Percentiles rank a stretch among this genome's conserved stretches.
Evolutionary conservation across 2,329 filamentous ascomycete genomes (phyloP).

Genomic region (Acrodontium crateriforme): DNA sequence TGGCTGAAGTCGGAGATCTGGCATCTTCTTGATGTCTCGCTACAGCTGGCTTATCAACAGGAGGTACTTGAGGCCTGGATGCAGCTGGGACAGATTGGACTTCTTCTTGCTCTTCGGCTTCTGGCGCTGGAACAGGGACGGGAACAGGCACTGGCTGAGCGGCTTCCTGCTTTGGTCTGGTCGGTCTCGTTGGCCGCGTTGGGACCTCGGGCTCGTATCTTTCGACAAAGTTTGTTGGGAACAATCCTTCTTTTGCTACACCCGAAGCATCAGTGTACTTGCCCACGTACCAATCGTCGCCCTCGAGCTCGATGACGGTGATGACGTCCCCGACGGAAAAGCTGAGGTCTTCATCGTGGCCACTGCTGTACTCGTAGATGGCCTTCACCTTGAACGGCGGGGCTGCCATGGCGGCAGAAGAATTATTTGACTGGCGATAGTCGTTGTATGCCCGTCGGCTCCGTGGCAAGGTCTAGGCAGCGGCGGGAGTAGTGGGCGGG

Average conservation of each 20-base stretch:
- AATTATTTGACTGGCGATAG: neutral
- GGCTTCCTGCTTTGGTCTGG: slow-evolving; percentile 52
- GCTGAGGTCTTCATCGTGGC: slow-evolving; percentile 86
- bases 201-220: slow-evolving; percentile 85
- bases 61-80: slow-evolving; percentile 25
- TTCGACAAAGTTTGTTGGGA: slow-evolving; percentile 95
- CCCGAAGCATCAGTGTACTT: slow-evolving; percentile 71
- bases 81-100: slow-evolving; percentile 17
- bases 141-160: slow-evolving; percentile 15
- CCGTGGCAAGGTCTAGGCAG: no score
- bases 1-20: slow-evolving; percentile 14
- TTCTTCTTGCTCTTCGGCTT: slow-evolving; percentile 7
- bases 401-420: slow-evolving; percentile 3
- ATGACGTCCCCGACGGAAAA: slow-evolving; percentile 81
- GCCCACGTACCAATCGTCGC: slow-evolving; percentile 85
- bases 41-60: slow-evolving; percentile 18
- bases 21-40: slow-evolving; percentile 10
- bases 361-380: slow-evolving; percentile 83
- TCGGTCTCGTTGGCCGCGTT: slow-evolving; percentile 62
- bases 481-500: no score
- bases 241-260: slow-evolving; percentile 67
- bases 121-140: slow-evolving; percentile 6
- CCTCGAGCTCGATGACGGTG: slow-evolving; percentile 83
- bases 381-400: slow-evolving; percentile 77
- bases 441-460: slow-evolving; percentile 1